phyloP scores from a whole-genome alignment of 164 flowering plant genomes.

The Cinnamomum micranthum region DNA sequence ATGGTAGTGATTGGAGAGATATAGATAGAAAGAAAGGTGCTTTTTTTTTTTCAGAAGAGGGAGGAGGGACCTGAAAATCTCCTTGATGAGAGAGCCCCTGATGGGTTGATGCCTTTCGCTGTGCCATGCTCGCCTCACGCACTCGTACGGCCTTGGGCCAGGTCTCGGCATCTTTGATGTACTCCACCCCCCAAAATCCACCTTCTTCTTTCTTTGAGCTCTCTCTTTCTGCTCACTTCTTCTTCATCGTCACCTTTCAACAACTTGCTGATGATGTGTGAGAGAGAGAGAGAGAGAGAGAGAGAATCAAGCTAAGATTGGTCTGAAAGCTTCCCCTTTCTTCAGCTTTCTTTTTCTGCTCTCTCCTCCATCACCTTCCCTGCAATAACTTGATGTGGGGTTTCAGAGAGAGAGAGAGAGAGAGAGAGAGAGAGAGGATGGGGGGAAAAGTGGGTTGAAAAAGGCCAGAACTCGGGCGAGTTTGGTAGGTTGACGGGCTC shows the following conservation, averaged over 20 bases:
- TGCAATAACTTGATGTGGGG: too few species aligned
- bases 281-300: background rate
- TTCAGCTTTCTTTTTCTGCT: too few species aligned
- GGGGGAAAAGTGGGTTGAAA: too few species aligned
- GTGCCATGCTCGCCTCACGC: constrained; percentile 94
- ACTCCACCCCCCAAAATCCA: background rate
- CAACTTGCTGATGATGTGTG: too few species aligned
- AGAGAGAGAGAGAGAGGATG: too few species aligned
- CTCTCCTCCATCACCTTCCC: too few species aligned
- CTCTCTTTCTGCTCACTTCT: too few species aligned
- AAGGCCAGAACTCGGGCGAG: too few species aligned
- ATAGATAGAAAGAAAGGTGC: background rate
- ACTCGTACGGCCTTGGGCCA: constrained; percentile 97
- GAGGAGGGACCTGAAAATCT: constrained; percentile 68
- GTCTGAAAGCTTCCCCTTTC: background rate
- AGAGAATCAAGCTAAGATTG: background rate
- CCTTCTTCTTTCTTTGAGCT: background rate
- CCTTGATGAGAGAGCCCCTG: constrained; percentile 88
- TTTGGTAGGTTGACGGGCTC: too few species aligned
- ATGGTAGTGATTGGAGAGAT: background rate
- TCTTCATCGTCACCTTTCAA: too few species aligned
- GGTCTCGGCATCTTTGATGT: constrained; percentile 80
- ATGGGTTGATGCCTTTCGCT: constrained; percentile 94
- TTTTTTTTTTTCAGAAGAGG: too few species aligned
- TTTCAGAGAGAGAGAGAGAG: too few species aligned